Base-by-base conservation (phyloP, 306 rosid genomes). In the Vigna nakashimae region DNA sequence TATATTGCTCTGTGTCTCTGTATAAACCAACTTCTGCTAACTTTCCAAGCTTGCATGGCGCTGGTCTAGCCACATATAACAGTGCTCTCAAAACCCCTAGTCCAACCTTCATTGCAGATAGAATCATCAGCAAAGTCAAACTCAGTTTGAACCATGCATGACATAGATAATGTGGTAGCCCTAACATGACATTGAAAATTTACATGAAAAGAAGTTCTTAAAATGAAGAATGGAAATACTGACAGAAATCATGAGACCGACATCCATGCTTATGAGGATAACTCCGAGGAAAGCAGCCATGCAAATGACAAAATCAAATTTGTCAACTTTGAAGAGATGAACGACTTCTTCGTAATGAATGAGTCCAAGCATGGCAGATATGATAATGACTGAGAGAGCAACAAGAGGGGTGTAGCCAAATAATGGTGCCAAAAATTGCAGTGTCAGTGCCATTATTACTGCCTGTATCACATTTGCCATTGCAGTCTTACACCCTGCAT, bases 341-440 rank as follows among this genome's bases (percentile, higher is more conserved):
- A 82, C 15, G 5, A 63, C 81, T 56, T 82, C 95, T 0, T 43
- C 13, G 28, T 82, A 88, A 38, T 92, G 79, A 67, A 95, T 86
- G 26, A 95, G 88, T 0, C 95, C 92, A n/a, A 95, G 0, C 98
- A 95, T 92, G 34, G 98, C 97, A 1, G 98, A 89, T 52, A 82
- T 85, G 40, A 95, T 95, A 52, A 95, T 95, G 34, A 93, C 86
- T 6, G 96, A 88, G 12, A 95, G 86, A 71, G 95, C 91, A 26
- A 92, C 98, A 30, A 89, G 87, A 46, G 98, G 98, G 16, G 98
- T 95, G 87, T 84, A 64, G 22, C 96, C 75, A 65, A 95, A 95
- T 7, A 95, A 75, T 58, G 98, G 98, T 7, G 97, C 98, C 76
- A 95, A 75, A 80, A 92, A 87, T 36, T 45, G 53, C 1, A 95